phyloP scores from a whole-genome alignment of 2,329 filamentous ascomycete genomes.

The Lasiodiplodia hormozganensis region DNA sequence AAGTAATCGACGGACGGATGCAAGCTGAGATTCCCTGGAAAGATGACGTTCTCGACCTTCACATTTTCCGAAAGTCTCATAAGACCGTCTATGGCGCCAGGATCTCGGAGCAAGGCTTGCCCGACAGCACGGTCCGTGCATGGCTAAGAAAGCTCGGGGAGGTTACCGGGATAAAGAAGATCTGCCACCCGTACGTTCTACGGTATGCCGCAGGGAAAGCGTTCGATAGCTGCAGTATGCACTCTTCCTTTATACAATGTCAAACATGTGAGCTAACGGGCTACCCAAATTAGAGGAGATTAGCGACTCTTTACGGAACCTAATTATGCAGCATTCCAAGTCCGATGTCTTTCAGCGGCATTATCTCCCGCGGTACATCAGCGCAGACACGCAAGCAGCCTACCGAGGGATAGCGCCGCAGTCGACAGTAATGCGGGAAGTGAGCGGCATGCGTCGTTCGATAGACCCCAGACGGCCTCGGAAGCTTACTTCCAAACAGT shows the following conservation, averaged over 20 bases:
- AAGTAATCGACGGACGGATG: too few relatives aligned
- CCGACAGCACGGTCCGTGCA: slow-evolving; percentile 2
- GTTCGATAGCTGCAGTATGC: slow-evolving; percentile 13
- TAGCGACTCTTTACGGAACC: slow-evolving; percentile 13
- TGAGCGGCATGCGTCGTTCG: slow-evolving; percentile 8
- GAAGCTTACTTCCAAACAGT: neutral
- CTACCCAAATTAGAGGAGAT: neutral
- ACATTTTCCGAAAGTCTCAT: slow-evolving; percentile 5
- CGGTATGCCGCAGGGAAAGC: neutral
- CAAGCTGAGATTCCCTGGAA: slow-evolving; percentile 20
- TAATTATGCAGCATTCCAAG: slow-evolving; percentile 8
- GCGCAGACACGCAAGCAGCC: slow-evolving; percentile 10
- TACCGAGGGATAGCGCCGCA: slow-evolving; percentile 5
- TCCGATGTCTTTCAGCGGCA: slow-evolving; percentile 18
- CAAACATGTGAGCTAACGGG: neutral
- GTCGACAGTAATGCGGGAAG: slow-evolving; percentile 6
- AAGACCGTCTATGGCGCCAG: neutral
- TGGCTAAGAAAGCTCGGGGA: slow-evolving; percentile 12
- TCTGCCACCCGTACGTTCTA: neutral
- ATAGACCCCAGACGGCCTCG: neutral
- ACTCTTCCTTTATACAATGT: neutral
- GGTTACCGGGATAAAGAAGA: slow-evolving; percentile 7
- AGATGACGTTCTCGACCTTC: slow-evolving; percentile 7
- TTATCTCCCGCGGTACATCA: slow-evolving; percentile 19
- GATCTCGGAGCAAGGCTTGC: neutral